Evolutionary conservation across 2,329 filamentous ascomycete species (phyloP), one percentile per base, ranked within the genome.

Genomic region (Cercospora zeina): DNA sequence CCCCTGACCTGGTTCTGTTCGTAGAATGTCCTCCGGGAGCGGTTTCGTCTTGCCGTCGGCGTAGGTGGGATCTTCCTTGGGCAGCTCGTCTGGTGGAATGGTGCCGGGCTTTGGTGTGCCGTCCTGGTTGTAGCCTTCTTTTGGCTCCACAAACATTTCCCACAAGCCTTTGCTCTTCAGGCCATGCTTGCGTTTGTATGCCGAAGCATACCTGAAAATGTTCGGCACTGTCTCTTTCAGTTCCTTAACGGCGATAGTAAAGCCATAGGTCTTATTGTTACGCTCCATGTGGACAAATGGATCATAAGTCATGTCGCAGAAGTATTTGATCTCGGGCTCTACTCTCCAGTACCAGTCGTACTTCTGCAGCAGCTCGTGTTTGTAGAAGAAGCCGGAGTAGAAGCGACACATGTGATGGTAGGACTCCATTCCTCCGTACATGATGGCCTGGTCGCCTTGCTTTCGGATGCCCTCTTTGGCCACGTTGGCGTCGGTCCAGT

Each of bases 321-420:
- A 99, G 81, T 97, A 99, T 80, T 93, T 97, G 85, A 99, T 97
- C 79, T 99, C 95, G 68, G 95, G 95, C 83, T 99, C 95, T 71
- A 99, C 82, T 67, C 95, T 91, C 95, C 95, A 99, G 82, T 99
- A 99, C 95, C 95, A 99, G 75, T 97, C 92, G 79, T 97, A 99
- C 78, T 97, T 97, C 74, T 90, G 85, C 50, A 99, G 85, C 34
- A 97, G 85, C 67, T 93, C 89, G 75, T 99, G 95, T 77, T 97
- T 96, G 82, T 95, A 99, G 80, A 99, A 99, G 79, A 96, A 95
- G 89, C 93, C 95, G 66, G 95, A 99, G 80, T 99, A 99, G 82
- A 99, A 99, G 70, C 95, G 87, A 76, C 95, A 99, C 95, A 99
- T 99, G 78, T 96, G 89, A 73, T 99, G 95, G 75, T 99, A 99